Evolutionary conservation across 169 alveolate species (phyloP).

Genomic region (Toxoplasma gondii): DNA sequence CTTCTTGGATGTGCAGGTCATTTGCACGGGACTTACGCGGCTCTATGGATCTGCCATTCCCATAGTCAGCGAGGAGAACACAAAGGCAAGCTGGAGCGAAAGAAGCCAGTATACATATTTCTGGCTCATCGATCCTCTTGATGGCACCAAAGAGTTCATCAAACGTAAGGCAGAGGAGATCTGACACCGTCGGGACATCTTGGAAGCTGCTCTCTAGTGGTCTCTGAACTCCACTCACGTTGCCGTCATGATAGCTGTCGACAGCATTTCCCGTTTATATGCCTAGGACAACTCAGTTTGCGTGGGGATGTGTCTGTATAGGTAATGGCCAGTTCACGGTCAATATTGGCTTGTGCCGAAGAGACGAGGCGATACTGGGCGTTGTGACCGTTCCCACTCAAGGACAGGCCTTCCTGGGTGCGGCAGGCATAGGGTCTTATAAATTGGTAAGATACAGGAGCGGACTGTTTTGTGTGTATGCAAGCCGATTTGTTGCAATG

Average conservation of each 20-base stretch:
- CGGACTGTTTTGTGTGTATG: neutral
- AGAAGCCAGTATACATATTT: slow-evolving; percentile 9
- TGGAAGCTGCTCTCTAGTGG: neutral
- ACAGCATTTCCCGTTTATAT: neutral
- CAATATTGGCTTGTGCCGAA: slow-evolving; percentile 70
- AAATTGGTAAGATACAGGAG: slow-evolving; percentile 44
- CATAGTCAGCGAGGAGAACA: slow-evolving; percentile 69
- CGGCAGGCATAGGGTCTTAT: slow-evolving; percentile 52
- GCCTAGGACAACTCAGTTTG: neutral
- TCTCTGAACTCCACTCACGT: neutral
- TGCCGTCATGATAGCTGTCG: neutral
- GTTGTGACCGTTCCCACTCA: slow-evolving; percentile 70
- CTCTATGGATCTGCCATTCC: slow-evolving; percentile 68
- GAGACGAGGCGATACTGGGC: slow-evolving; percentile 68
- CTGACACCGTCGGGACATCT: neutral
- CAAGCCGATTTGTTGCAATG: no score
- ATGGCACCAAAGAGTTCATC: slow-evolving; percentile 77
- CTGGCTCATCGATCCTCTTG: slow-evolving; percentile 76
- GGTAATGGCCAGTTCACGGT: slow-evolving; percentile 75
- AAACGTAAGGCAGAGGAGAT: slow-evolving; percentile 29
- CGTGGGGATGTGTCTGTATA: neutral
- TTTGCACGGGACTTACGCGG: slow-evolving; percentile 54
- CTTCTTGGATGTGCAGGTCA: slow-evolving; percentile 9
- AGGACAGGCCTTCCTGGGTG: slow-evolving; percentile 65
- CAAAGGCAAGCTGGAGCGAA: neutral